Conservation (phyloP, 2,329 filamentous ascomycete species). For the Alternaria ventricosa region DNA sequence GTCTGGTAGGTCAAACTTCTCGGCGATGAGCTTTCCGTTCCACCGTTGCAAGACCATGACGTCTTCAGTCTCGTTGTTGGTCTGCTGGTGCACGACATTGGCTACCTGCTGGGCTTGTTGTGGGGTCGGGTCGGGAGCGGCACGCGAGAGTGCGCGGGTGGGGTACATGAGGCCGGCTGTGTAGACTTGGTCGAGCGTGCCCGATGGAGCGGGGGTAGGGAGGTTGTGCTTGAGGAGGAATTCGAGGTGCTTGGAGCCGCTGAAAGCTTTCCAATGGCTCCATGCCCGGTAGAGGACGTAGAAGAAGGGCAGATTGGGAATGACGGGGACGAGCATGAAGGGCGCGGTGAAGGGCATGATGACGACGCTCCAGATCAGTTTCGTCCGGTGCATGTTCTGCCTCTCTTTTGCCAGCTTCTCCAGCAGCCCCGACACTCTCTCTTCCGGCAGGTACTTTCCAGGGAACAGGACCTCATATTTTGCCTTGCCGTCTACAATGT, state of each 20-base stretch:
- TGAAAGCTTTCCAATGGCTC: conserved; percentile 65
- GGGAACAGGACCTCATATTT: conserved; percentile 81
- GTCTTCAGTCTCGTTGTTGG: conserved; percentile 51
- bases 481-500: conserved; percentile 67
- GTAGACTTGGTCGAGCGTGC: conserved; percentile 78
- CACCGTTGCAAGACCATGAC: conserved; percentile 58
- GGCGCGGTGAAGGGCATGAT: conserved; percentile 75
- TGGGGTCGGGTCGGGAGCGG: conserved; percentile 44
- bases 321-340: conserved; percentile 80
- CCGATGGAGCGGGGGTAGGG: conserved; percentile 69
- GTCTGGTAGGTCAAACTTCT: conserved; percentile 56
- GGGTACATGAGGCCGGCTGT: conserved; percentile 57
- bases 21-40: conserved; percentile 60
- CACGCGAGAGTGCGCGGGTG: conserved; percentile 49
- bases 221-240: conserved; percentile 79
- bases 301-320: conserved; percentile 96
- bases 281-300: conserved; percentile 88
- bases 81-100: conserved; percentile 47
- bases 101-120: conserved; percentile 50
- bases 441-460: conserved; percentile 68
- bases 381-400: conserved; percentile 76
- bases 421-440: conserved; percentile 70
- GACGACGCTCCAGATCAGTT: conserved; percentile 74
- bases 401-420: conserved; percentile 77
- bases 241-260: conserved; percentile 83